Evolutionary conservation across 805 yeast genomes (phyloP).

Genomic region (Yamadazyma kitorensis): DNA sequence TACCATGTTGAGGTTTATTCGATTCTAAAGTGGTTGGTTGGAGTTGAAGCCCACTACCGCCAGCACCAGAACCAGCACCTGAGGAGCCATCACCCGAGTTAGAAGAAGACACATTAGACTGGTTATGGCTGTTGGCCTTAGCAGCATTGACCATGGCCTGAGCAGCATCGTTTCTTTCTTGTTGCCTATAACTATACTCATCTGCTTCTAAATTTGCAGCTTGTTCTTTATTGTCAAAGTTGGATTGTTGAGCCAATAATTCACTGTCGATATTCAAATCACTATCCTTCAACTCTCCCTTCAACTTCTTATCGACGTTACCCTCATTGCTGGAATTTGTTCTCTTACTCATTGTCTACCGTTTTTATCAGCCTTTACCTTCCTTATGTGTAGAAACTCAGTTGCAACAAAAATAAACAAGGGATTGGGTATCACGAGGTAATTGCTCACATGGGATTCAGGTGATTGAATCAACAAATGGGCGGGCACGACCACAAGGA

Average conservation of each 20-base stretch:
- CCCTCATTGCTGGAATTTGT: constrained; percentile 13
- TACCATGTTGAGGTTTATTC: constrained; percentile 63
- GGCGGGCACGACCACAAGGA: too few relatives aligned
- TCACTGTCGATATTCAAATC: constrained; percentile 40
- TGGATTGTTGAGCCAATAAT: constrained; percentile 35
- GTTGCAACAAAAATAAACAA: too few relatives aligned
- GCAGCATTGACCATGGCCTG: constrained; percentile 6
- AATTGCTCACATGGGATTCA: constrained; percentile 13
- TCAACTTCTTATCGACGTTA: constrained; percentile 15
- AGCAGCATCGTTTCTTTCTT: too few relatives aligned
- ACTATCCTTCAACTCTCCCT: constrained; percentile 16
- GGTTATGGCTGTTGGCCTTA: too few relatives aligned
- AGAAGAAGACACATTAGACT: too few relatives aligned
- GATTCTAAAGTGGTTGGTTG: constrained; percentile 34
- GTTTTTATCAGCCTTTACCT: too few relatives aligned
- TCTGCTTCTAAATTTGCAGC: constrained; percentile 16
- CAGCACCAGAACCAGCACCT: too few relatives aligned
- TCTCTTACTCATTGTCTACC: constrained; percentile 27
- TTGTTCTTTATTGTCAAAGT: constrained; percentile 23
- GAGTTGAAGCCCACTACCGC: constrained; percentile 20
- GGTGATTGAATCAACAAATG: constrained; percentile 9
- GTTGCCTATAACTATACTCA: too few relatives aligned
- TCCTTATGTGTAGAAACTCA: too few relatives aligned
- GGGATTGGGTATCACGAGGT: constrained; percentile 13
- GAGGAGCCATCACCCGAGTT: too few relatives aligned